These are phyloP conservation scores for Nitzschia inconspicua DNA, from an alignment of 108 stramenopile genomes.

Conservation along the genomic window DNA sequence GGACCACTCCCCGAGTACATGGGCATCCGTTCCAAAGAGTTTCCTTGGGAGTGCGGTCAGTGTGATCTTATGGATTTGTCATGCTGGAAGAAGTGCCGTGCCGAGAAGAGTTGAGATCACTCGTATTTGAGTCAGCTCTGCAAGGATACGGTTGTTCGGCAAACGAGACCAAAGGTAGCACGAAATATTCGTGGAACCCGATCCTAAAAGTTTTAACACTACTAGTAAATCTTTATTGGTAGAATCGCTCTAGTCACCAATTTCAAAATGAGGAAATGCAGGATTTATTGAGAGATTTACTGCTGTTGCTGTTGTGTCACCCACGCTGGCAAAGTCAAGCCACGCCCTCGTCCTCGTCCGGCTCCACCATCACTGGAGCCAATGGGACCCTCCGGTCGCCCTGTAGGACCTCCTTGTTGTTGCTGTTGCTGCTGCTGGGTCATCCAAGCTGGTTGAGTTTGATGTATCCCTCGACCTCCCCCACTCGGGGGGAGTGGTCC, in stretches of 20 bases:
- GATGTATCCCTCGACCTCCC: constrained; percentile 27
- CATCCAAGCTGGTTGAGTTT: constrained; percentile 39
- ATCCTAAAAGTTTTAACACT: no score
- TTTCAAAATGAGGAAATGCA: no score
- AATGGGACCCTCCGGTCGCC: not conserved
- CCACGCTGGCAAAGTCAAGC: constrained; percentile 35
- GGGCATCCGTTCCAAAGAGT: constrained; percentile 89
- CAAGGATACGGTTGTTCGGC: no score
- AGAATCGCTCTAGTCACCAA: no score
- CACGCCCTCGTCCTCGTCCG: constrained; percentile 34
- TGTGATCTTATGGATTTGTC: constrained; percentile 84
- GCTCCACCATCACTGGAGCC: not conserved
- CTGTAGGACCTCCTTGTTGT: not conserved
- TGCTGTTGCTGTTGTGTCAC: constrained; percentile 23
- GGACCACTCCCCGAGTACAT: constrained; percentile 85
- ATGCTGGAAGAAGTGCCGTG: constrained; percentile 96
- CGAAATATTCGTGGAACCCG: no score
- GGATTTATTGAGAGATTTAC: no score
- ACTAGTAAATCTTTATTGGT: no score
- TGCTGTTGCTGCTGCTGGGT: not conserved
- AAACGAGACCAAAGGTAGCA: no score
- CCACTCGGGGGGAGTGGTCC: not conserved
- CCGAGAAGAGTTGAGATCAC: constrained; percentile 46
- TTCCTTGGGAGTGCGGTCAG: constrained; percentile 93
- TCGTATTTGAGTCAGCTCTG: no score